Base-by-base conservation (phyloP, 2,329 filamentous ascomycete genomes). In the Xylariales sp. region DNA sequence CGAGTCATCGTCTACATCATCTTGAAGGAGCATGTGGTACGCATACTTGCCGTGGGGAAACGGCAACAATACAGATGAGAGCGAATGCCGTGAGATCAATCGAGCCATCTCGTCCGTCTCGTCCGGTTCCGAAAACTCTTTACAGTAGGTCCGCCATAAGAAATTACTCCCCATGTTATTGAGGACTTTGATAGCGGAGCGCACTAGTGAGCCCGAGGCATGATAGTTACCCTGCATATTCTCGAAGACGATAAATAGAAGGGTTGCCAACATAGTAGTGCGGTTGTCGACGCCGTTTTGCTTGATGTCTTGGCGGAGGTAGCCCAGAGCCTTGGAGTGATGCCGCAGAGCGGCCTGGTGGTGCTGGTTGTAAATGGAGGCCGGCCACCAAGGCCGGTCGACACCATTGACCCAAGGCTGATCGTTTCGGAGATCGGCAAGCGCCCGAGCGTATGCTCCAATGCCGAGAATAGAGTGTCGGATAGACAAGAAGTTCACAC, bases 221-320 rank as follows among this genome's bases (percentile, higher is more conserved):
- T 54, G 53, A 32, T 53, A 54, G 38, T 55, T 55, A 19, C 53
- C 53, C 28, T 52, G 51, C 51, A 54, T 54, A 29, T 54, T 53
- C 43, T 54, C 50, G 19, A 55, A 54, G 4, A 53, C 49, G 12
- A 55, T 54, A 33, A 55, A 54, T 21, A 55, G 42, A 3, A 55
- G 40, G 5, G 52, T 55, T 3, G 49, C 51, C 10, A 46, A 44
- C 51, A 55, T 50, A 5, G 51, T 49, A 5, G 44, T 33, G 13
- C 48, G 47, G 13, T 44, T 41, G 31, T 52, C 50, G 30, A 49
- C 38, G 10, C 45, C 43, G 30, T 47, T 48, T 12, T 31, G 31
- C n/a, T 38, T 20, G 11, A 54, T 52, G 7, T 51, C 47, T 16
- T 46, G 45, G 15, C 46, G 45, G 8, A 55, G 32, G 21, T 47